Conservation (phyloP, 2,329 filamentous ascomycete genomes). For the Clonostachys solani region DNA sequence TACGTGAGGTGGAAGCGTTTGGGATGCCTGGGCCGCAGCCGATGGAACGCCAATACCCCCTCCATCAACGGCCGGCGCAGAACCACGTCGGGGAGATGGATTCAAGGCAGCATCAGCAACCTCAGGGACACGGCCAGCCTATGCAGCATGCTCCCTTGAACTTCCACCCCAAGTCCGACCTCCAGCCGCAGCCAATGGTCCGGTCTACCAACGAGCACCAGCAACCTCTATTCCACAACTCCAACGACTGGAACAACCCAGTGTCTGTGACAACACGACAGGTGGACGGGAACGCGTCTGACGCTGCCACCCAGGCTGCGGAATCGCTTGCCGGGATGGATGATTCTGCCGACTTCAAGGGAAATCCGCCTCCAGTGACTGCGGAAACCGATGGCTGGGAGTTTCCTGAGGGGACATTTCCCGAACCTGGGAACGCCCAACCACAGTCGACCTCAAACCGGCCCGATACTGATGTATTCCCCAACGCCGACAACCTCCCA, state of each 20-base stretch:
- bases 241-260: constrained; percentile 26
- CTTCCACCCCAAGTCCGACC: constrained; percentile 27
- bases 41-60: constrained; percentile 31
- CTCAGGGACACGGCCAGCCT: constrained; percentile 57
- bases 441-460: constrained; percentile 50
- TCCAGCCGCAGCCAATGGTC: constrained; percentile 45
- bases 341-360: constrained; percentile 33
- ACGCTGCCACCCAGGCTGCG: constrained; percentile 26
- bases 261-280: constrained; percentile 25
- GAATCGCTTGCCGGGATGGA: constrained; percentile 32
- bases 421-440: constrained; percentile 46
- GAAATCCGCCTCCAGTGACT: constrained; percentile 36
- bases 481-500: constrained; percentile 71
- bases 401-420: constrained; percentile 75
- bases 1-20: constrained; percentile 50
- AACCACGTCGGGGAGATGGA: constrained; percentile 55
- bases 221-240: constrained; percentile 29
- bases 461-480: constrained; percentile 85
- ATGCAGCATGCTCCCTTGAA: constrained; percentile 30
- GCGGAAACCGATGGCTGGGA: constrained; percentile 79
- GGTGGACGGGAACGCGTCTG: constrained; percentile 23
- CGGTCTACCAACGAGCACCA: constrained; percentile 47
- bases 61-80: constrained; percentile 37
- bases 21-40: constrained; percentile 38
- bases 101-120: constrained; percentile 46